Evolutionary conservation across 805 yeast species (phyloP).

Genomic region (Ogataea siamensis): DNA sequence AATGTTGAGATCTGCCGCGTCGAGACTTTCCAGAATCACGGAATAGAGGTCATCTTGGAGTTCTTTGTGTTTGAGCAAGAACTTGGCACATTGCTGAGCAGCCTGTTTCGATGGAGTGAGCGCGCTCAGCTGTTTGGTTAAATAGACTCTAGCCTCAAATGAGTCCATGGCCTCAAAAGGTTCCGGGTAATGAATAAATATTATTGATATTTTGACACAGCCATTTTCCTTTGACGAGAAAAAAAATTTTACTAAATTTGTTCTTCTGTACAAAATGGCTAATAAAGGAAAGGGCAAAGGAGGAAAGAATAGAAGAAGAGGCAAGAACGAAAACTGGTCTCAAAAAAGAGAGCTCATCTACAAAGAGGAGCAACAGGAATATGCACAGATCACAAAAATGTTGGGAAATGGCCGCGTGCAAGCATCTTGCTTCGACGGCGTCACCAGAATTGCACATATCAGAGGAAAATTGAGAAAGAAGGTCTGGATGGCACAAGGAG

Average conservation of each 20-base stretch:
- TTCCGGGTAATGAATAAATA: constrained; percentile 12
- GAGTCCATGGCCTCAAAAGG: constrained; percentile 62
- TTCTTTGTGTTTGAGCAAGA: constrained; percentile 55
- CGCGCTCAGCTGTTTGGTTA: constrained; percentile 60
- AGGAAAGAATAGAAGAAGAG: constrained; percentile 96
- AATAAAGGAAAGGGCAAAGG: constrained; percentile 49
- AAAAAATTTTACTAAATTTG: constrained; percentile 10
- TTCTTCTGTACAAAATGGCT: constrained; percentile 49
- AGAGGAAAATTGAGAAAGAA: constrained; percentile 99
- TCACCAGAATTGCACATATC: constrained; percentile 92
- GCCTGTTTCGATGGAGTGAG: constrained; percentile 62
- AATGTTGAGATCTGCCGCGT: constrained; percentile 52
- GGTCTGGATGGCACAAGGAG: constrained; percentile 99
- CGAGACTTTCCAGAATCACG: constrained; percentile 59
- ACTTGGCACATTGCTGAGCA: constrained; percentile 51
- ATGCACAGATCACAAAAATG: constrained; percentile 98
- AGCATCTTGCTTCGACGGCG: constrained; percentile 92
- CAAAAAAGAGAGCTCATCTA: constrained; percentile 91
- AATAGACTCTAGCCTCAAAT: constrained; percentile 78
- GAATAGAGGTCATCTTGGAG: constrained; percentile 68
- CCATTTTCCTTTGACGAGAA: constrained; percentile 4
- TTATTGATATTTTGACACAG: constrained; percentile 5
- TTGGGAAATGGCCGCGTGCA: constrained; percentile 97
- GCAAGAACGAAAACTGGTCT: constrained; percentile 88
- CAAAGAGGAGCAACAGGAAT: constrained; percentile 97